Base-by-base conservation (phyloP, 164 flowering plant genomes). In the Magnolia officinalis region DNA sequence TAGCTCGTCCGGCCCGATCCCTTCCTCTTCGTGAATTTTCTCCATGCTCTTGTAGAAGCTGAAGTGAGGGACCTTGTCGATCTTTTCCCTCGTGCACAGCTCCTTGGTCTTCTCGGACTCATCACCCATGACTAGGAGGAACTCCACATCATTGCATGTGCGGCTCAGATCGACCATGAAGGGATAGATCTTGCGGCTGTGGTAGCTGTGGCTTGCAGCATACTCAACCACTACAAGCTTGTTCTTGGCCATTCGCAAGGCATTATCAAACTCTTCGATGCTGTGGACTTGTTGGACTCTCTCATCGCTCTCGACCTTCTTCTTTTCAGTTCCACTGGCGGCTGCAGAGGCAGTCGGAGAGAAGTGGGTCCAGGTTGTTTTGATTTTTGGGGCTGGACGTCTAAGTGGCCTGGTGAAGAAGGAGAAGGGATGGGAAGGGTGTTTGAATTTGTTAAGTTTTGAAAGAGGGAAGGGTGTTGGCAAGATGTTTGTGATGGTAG, bases 11-110 rank as follows among this genome's bases (percentile, higher is more conserved):
- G 96, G 98, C 0, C 93, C 97, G 0, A 95, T 93, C 0, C 87
- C 97, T 77, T 92, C 97, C 78, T 95, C 97, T 26, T 95, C 97
- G 73, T 93, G 97, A 49, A 95, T 89, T 75, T 89, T 91, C 83
- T 92, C 93, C 91, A 83, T 87, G 83, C 81, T 74, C 79, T 93
- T 92, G 90, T 92, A 93, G 83, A 95, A 95, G 80, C 89, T 91
- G 84, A 95, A 95, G 83, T 93, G 98, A 0, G 98, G 97, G 50
- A 91, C 97, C 73, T 83, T 73, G 0, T 87, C 88, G 8, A 94
- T 83, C 11, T 87, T 90, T 82, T 95, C 98, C 50, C 98, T 74
- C n/a, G 59, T 31, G 85, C 92, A 93, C 20, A 95, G 96, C 50
- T 74, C 88, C 65, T 74, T 76, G 0, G 91, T 93, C 14, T 82